These are phyloP conservation scores for Monosporascus sp. DNA, from an alignment of 2,329 filamentous ascomycete species.

Conservation along the genomic window DNA sequence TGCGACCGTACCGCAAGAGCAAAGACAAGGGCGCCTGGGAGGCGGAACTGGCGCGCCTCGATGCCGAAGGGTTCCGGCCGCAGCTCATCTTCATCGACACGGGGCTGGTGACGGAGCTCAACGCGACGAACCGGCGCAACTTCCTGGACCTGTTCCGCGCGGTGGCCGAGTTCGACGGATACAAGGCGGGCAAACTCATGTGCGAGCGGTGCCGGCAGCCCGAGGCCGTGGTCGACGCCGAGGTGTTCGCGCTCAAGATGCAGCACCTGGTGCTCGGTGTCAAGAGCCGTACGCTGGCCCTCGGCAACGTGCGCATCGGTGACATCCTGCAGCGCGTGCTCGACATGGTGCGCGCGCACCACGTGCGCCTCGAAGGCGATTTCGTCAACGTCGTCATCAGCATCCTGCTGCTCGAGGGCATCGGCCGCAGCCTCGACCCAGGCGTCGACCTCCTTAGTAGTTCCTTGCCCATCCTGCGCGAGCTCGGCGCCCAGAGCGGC, in stretches of 20 bases:
- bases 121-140: conserved; percentile 77
- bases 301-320: conserved; percentile 93
- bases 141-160: conserved; percentile 95
- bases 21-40: conserved; percentile 67
- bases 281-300: conserved; percentile 82
- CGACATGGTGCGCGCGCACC: conserved; percentile 84
- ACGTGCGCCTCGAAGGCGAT: conserved; percentile 91
- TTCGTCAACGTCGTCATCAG: conserved; percentile 98
- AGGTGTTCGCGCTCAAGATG: conserved; percentile 94
- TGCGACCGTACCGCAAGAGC: conserved; percentile 63
- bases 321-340: conserved; percentile 90
- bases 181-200: conserved; percentile 92
- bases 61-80: conserved; percentile 82
- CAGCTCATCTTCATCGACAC: conserved; percentile 98
- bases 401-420: conserved; percentile 88
- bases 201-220: conserved; percentile 91
- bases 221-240: conserved; percentile 78
- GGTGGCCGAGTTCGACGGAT: conserved; percentile 93
- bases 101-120: conserved; percentile 89
- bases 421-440: conserved; percentile 81
- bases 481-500: conserved; percentile 75
- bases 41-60: conserved; percentile 67
- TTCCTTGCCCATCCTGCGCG: conserved; percentile 82
- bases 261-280: conserved; percentile 90
- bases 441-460: conserved; percentile 80